A percentile compares a stretch with the other conserved stretches of the same genome.
These are phyloP conservation scores for Lepraria neglecta DNA, from an alignment of 495 filamentous ascomycete genomes.

Conservation along the genomic window DNA sequence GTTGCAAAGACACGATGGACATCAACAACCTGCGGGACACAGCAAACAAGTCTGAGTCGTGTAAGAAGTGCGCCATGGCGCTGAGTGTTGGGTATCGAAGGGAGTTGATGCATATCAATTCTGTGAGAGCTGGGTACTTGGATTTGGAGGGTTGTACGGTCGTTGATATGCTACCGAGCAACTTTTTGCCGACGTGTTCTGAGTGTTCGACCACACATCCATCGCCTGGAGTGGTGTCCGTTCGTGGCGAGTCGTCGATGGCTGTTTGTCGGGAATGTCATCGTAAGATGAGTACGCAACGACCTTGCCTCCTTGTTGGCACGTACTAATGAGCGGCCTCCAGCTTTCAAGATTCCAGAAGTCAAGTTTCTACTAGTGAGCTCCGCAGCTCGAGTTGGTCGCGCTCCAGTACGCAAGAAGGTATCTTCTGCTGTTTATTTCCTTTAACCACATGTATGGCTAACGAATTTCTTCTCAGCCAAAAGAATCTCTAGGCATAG, in stretches of 20 bases:
- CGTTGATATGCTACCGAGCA: slow-evolving; percentile 73
- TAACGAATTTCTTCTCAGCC: slow-evolving; percentile 15
- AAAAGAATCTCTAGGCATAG: slow-evolving; percentile 69
- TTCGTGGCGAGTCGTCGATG: slow-evolving; percentile 68
- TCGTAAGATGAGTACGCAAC: slow-evolving; percentile 62
- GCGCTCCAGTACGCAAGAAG: slow-evolving; percentile 49
- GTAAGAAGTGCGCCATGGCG: slow-evolving; percentile 69
- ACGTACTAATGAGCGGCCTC: not conserved
- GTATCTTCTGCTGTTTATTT: slow-evolving; percentile 26
- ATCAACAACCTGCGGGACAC: slow-evolving; percentile 56
- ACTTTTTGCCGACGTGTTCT: slow-evolving; percentile 75
- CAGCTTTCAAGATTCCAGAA: slow-evolving; percentile 66
- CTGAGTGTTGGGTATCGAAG: slow-evolving; percentile 66
- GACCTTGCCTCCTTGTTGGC: not conserved
- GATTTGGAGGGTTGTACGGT: slow-evolving; percentile 74
- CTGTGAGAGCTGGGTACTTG: slow-evolving; percentile 72
- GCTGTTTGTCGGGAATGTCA: slow-evolving; percentile 80
- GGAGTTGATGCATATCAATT: slow-evolving; percentile 71
- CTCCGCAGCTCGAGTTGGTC: slow-evolving; percentile 35
- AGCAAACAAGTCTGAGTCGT: slow-evolving; percentile 42
- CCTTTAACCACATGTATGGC: not conserved
- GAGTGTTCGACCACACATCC: slow-evolving; percentile 68
- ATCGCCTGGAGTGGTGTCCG: slow-evolving; percentile 57
- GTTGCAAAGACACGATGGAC: slow-evolving; percentile 75
- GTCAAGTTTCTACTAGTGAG: slow-evolving; percentile 73